These are phyloP conservation scores for Ambrosia artemisiifolia DNA, from an alignment of 129 eudicot genomes.

Conservation along the genomic window DNA sequence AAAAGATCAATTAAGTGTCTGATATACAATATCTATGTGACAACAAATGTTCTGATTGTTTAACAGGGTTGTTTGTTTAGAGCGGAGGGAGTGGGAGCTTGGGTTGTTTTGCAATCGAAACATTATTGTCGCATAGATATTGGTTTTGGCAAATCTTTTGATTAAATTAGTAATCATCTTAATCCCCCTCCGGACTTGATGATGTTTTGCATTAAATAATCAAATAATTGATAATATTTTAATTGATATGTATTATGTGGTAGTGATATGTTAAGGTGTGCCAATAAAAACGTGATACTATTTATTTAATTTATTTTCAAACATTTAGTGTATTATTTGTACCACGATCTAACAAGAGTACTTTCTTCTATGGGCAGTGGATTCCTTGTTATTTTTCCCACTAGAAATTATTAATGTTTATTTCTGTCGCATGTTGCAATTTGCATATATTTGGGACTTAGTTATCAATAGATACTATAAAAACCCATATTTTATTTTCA, in stretches of 20 bases:
- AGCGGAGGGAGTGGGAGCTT: no score
- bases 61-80: not conserved
- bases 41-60: not conserved
- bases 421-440: not conserved
- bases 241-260: not conserved
- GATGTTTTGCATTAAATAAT: constrained; percentile 5
- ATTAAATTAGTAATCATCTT: constrained; percentile 29
- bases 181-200: constrained; percentile 37
- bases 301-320: constrained; percentile 6
- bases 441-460: not conserved
- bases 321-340: constrained; percentile 27
- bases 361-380: constrained; percentile 32
- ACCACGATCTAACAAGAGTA: constrained; percentile 21
- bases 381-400: constrained; percentile 14
- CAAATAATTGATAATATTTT: no score
- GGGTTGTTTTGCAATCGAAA: no score
- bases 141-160: no score
- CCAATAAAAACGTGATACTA: constrained; percentile 18
- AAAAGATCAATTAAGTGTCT: not conserved
- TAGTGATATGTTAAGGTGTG: constrained; percentile 22
- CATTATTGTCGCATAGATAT: no score
- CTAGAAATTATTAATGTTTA: not conserved
- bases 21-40: not conserved
- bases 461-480: not conserved
- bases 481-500: not conserved